Evolutionary conservation across 495 filamentous ascomycete species (phyloP).

Genomic region (Hyaloscypha hepaticicola): DNA sequence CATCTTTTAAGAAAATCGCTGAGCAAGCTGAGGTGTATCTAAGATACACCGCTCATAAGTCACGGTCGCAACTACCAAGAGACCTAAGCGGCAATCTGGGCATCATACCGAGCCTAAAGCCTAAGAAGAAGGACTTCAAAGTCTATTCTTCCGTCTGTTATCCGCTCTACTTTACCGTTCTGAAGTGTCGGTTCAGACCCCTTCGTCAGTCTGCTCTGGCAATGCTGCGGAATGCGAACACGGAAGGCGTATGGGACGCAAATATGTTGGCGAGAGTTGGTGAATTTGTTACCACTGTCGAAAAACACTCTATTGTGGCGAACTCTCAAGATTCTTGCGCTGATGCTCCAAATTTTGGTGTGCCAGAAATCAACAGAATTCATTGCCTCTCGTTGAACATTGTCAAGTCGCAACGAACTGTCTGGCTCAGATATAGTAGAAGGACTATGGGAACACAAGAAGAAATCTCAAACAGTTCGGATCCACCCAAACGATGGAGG

Average conservation of each 20-base stretch:
- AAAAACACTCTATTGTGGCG: background rate
- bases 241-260: background rate
- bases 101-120: background rate
- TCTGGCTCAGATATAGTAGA: background rate
- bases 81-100: background rate
- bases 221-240: background rate
- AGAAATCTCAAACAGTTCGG: background rate
- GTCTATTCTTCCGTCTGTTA: background rate
- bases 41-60: background rate
- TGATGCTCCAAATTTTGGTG: background rate
- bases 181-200: background rate
- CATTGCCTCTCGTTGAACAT: background rate
- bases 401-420: background rate
- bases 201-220: background rate
- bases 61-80: background rate
- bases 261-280: background rate
- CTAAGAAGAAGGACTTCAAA: background rate
- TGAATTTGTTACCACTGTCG: background rate
- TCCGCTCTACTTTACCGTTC: background rate
- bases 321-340: background rate
- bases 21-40: background rate
- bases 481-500: background rate
- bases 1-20: background rate
- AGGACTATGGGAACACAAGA: background rate
- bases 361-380: background rate